Conservation (phyloP, 2,329 filamentous ascomycete species). For the Neophaeococcomyces aloes region DNA sequence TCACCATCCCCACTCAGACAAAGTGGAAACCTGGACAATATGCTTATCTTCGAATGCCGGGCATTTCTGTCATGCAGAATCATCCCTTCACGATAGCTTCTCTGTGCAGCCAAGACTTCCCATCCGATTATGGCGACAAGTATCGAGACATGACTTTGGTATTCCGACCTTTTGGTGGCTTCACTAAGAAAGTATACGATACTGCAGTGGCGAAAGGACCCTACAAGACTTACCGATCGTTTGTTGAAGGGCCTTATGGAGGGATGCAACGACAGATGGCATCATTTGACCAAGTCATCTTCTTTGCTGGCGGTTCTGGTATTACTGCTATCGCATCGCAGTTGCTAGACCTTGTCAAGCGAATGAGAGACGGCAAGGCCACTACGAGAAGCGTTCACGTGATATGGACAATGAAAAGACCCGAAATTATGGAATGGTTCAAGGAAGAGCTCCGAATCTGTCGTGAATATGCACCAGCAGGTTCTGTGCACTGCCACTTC, state of each 20-base stretch:
- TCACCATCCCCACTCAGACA: slow-evolving; percentile 88
- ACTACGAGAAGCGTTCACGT: slow-evolving; percentile 84
- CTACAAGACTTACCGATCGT: slow-evolving; percentile 84
- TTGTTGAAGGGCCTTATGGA: slow-evolving; percentile 88
- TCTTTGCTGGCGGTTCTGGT: slow-evolving; percentile 88
- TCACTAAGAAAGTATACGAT: slow-evolving; percentile 74
- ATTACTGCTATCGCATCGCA: slow-evolving; percentile 91
- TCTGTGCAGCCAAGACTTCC: slow-evolving; percentile 84
- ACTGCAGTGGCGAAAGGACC: slow-evolving; percentile 76
- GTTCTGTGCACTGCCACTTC: slow-evolving; percentile 86
- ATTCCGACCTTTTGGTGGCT: slow-evolving; percentile 83
- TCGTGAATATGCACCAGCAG: slow-evolving; percentile 75
- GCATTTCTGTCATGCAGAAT: slow-evolving; percentile 80
- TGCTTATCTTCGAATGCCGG: slow-evolving; percentile 87
- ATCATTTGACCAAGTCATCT: slow-evolving; percentile 83
- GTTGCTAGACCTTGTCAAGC: slow-evolving; percentile 84
- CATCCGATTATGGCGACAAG: slow-evolving; percentile 77
- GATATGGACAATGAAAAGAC: slow-evolving; percentile 83
- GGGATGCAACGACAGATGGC: slow-evolving; percentile 84
- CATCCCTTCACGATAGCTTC: slow-evolving; percentile 94
- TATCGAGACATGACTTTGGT: slow-evolving; percentile 85
- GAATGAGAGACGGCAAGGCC: slow-evolving; percentile 88
- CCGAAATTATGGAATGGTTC: slow-evolving; percentile 97
- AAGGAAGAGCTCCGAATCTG: slow-evolving; percentile 88
- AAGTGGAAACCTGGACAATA: slow-evolving; percentile 90